Evolutionary conservation across 164 flowering plant genomes (phyloP), one percentile per base, ranked within the genome.

Genomic region (Magnolia kwangsiensis): DNA sequence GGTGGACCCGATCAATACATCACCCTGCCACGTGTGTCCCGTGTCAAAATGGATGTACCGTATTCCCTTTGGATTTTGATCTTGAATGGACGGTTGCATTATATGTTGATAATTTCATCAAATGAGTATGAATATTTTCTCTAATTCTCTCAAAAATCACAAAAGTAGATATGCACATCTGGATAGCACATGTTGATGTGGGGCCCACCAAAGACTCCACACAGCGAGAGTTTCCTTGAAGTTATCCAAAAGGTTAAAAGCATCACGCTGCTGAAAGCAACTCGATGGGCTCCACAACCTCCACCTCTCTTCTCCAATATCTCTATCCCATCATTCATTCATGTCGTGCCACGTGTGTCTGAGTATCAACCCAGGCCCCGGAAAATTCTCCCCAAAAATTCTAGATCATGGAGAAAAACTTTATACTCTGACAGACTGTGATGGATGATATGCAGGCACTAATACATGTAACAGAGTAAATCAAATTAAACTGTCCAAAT

Each of bases 171-270:
- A 6, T 27, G 71, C 50, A 68, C 7, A 10, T 14, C 50, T 68
- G 71, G 71, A 68, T 11, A 68, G 50, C 71, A 68, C 71, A 68
- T 68, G 50, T 19, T 14, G 45, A 13, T 5, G 50, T 14, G 71
- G 71, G 71, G 61, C 61, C 59, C 61, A 55, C 61, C 0, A 55
- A 10, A 11, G 61, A 55, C 18, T 55, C 61, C 3, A 55, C 61
- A 55, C 71, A 18, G 37, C 5, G 71, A 24, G 50, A 37, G 18
- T 65, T 65, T 65, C 29, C 24, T 21, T 65, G 9, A 37, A 37
- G 45, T 37, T 37, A 3, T 37, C 45, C 13, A 16, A 55, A 55
- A 55, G 18, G 18, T 1, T 55, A 55, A 55, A 55, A 55, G 18
- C 61, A 55, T 55, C 61, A 13, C 4, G 45, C 61, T 10, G 50